Evolutionary conservation across 345 rosid genomes (phyloP).

Genomic region (rapeseed (Brassica napus)): Da-Ae NC_063447.1:6312501-6313000

Average conservation of each 20-base stretch:
- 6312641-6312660: not conserved
- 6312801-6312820: constrained; percentile 78
- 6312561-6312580: not conserved
- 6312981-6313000: constrained; percentile 17
- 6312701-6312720: not conserved
- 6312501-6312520: not conserved
- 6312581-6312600: not conserved
- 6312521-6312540: not conserved
- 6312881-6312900: not conserved
- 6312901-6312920: not conserved
- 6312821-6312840: constrained; percentile 42
- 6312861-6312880: not conserved
- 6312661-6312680: not conserved
- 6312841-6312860: constrained; percentile 4
- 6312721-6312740: no score
- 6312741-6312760: constrained; percentile 54
- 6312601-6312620: not conserved
- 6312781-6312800: constrained; percentile 58
- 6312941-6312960: constrained; percentile 5
- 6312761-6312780: constrained; percentile 59
- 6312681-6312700: not conserved
- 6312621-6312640: not conserved
- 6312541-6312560: constrained; percentile 8
- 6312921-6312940: constrained; percentile 19
- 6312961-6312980: constrained; percentile 24